A percentile compares a stretch with the other conserved stretches of the same genome.
Evolutionary conservation across 768 basidiomycete species (phyloP).

Genomic region (Holtermanniella nyarrowii): DNA sequence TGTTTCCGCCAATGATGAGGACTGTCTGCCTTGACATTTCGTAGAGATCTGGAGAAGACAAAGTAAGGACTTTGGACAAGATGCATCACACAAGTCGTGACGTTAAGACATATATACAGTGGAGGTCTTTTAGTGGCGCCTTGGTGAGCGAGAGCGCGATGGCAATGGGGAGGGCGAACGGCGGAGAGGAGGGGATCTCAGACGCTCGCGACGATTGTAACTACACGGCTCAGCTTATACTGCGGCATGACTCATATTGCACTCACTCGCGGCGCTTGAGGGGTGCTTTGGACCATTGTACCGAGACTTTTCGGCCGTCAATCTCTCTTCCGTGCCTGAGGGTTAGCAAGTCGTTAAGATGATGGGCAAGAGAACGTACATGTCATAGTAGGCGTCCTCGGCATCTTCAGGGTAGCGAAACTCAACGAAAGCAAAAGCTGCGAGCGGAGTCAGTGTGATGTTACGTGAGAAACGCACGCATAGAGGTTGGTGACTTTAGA

Average conservation of each 20-base stretch:
- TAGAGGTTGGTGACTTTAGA: background rate
- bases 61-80: too few species aligned
- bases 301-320: conserved; percentile 62
- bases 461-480: background rate
- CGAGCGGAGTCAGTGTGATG: background rate
- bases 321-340: conserved; percentile 64
- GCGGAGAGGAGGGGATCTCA: too few species aligned
- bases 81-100: background rate
- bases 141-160: background rate
- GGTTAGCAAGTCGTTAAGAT: conserved; percentile 2
- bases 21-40: background rate
- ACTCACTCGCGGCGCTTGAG: conserved; percentile 50
- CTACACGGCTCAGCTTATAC: too few species aligned
- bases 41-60: too few species aligned
- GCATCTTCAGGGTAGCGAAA: conserved; percentile 68
- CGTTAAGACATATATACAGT: background rate
- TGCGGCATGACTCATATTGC: too few species aligned
- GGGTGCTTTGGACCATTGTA: conserved; percentile 63
- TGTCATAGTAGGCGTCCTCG: conserved; percentile 73
- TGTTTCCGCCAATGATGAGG: conserved; percentile 46
- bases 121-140: background rate
- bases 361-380: conserved; percentile 46
- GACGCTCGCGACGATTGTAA: background rate
- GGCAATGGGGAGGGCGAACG: background rate
- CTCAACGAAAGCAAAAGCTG: conserved; percentile 77